Conservation (phyloP, 192 early-diverging fungal species). For the Coemansia asiatica region DNA sequence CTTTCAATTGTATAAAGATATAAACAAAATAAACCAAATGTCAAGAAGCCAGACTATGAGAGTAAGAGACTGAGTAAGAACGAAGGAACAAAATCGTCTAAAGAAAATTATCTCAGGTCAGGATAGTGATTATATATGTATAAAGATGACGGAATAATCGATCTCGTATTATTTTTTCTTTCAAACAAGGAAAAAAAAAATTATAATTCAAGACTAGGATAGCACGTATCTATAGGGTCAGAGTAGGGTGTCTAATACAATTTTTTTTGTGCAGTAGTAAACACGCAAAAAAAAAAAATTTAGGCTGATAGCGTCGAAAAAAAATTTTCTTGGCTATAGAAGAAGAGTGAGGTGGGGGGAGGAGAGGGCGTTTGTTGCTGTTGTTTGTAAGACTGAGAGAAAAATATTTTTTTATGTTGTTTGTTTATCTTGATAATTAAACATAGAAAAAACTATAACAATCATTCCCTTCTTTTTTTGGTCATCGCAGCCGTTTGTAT, state of each 20-base stretch:
- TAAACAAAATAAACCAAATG: slow-evolving; percentile 11
- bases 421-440: slow-evolving; percentile 3
- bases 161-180: neutral
- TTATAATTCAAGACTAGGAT: too few relatives aligned
- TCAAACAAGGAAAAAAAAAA: too few relatives aligned
- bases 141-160: neutral
- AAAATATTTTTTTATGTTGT: neutral
- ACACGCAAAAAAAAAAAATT: too few relatives aligned
- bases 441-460: neutral
- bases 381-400: neutral
- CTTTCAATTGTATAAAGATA: neutral
- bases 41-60: neutral
- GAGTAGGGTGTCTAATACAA: neutral
- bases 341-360: neutral
- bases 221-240: neutral
- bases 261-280: neutral
- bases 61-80: neutral
- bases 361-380: neutral
- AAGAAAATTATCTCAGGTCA: neutral
- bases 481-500: slow-evolving; percentile 1
- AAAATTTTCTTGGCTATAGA: neutral
- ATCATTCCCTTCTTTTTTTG: neutral
- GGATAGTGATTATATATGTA: neutral
- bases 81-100: too few relatives aligned
- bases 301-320: too few relatives aligned